phyloP scores from a whole-genome alignment of 176 grass and related monocot genomes.

The Oryza officinalis region DNA sequence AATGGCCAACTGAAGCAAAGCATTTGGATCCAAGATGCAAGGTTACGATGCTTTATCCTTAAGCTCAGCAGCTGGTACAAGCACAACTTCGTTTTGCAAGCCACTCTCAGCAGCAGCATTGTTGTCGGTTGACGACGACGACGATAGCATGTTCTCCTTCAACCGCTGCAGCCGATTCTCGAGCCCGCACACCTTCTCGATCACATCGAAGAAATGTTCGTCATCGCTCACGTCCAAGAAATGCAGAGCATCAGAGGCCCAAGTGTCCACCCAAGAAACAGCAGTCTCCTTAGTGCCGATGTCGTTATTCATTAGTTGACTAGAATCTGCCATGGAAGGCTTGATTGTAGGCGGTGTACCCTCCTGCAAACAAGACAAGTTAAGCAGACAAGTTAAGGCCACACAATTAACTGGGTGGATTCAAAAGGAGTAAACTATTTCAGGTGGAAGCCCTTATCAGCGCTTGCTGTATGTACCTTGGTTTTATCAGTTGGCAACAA shows the following conservation, averaged over 20 bases:
- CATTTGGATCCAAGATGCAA: constrained; percentile 10
- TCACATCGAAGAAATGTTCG: constrained; percentile 52
- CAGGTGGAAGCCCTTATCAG: background rate
- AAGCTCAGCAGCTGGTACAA: constrained; percentile 67
- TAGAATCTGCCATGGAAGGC: constrained; percentile 15
- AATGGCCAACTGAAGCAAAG: background rate
- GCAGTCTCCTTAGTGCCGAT: background rate
- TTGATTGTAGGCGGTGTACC: constrained; percentile 30
- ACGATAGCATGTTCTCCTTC: constrained; percentile 57
- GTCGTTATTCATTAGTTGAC: constrained; percentile 18
- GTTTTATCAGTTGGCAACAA: background rate
- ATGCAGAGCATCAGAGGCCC: constrained; percentile 38
- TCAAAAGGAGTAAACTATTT: background rate
- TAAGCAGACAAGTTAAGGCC: background rate
- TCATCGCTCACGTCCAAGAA: constrained; percentile 46
- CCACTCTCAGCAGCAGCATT: background rate
- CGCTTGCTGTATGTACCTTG: constrained; percentile 46
- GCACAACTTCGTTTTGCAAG: constrained; percentile 39
- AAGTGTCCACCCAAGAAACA: background rate
- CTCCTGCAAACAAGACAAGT: constrained; percentile 51
- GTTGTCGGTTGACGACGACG: background rate
- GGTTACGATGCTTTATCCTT: constrained; percentile 58
- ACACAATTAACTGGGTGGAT: background rate
- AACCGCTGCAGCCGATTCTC: constrained; percentile 66
- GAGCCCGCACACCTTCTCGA: constrained; percentile 57